Evolutionary conservation across 2,329 filamentous ascomycete genomes (phyloP).

Genomic region (Arthrinium puccinioides): DNA sequence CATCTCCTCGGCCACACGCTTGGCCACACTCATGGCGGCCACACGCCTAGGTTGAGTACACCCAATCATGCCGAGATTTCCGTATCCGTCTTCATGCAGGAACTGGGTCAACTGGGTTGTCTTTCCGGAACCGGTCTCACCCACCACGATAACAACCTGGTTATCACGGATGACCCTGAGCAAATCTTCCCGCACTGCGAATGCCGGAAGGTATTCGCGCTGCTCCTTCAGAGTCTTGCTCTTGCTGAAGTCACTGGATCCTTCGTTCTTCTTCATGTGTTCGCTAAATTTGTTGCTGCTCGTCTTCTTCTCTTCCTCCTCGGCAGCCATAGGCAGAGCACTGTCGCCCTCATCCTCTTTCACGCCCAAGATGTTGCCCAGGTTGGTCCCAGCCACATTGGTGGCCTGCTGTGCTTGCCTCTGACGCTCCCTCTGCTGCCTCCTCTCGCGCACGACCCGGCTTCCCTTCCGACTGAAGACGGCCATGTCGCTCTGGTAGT

Average conservation of each 20-base stretch:
- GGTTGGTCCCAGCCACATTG: constrained; percentile 80
- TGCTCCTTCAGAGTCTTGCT: constrained; percentile 88
- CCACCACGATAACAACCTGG: constrained; percentile 93
- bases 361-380: constrained; percentile 93
- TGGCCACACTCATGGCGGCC: constrained; percentile 97
- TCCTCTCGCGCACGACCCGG: constrained; percentile 80
- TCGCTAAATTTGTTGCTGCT: constrained; percentile 77
- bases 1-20: constrained; percentile 98
- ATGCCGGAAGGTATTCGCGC: constrained; percentile 86
- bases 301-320: constrained; percentile 56
- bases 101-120: constrained; percentile 97
- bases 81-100: constrained; percentile 90
- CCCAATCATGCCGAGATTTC: constrained; percentile 79
- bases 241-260: constrained; percentile 85
- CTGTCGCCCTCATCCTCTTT: constrained; percentile 92
- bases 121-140: constrained; percentile 95
- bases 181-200: constrained; percentile 90
- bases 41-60: constrained; percentile 96
- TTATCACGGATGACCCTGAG: constrained; percentile 91
- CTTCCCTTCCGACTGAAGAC: constrained; percentile 96
- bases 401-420: constrained; percentile 94
- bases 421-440: constrained; percentile 87
- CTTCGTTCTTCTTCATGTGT: constrained; percentile 81
- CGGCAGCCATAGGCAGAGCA: constrained; percentile 67
- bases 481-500: constrained; percentile 97